phyloP scores from a whole-genome alignment of 805 yeast species.

The Saturnispora dispora region DNA sequence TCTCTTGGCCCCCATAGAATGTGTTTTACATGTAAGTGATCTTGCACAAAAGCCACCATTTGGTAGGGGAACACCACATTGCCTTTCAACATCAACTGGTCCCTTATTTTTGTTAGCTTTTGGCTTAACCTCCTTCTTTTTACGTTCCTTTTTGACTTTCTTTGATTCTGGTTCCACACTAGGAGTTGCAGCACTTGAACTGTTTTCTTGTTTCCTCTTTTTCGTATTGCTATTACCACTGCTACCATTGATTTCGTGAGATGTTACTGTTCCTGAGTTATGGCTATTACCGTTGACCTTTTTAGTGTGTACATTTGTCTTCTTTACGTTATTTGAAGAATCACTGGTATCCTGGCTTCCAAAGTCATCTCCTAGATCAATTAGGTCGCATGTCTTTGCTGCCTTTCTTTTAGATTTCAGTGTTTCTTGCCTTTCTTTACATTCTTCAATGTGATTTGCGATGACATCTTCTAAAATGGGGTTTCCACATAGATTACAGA shows the following conservation, averaged over 20 bases:
- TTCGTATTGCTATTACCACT: not conserved
- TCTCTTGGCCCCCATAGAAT: slow-evolving; percentile 96
- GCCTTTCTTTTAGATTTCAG: slow-evolving; percentile 11
- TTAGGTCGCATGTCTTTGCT: not conserved
- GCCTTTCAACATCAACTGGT: slow-evolving; percentile 85
- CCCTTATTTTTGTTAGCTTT: slow-evolving; percentile 55
- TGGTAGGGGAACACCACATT: slow-evolving; percentile 92
- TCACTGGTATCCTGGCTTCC: not conserved
- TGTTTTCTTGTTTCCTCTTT: not conserved
- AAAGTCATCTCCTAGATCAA: not conserved
- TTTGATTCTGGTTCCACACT: slow-evolving; percentile 13
- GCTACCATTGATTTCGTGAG: not conserved
- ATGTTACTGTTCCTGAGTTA: slow-evolving; percentile 5
- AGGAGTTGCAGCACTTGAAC: slow-evolving; percentile 15
- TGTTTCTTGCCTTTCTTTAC: slow-evolving; percentile 28
- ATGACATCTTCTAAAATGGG: slow-evolving; percentile 34
- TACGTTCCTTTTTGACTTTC: slow-evolving; percentile 12
- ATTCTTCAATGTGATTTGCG: slow-evolving; percentile 31
- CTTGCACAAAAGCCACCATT: slow-evolving; percentile 96
- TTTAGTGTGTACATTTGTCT: not conserved
- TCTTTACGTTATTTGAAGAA: not conserved
- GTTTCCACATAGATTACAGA: slow-evolving; percentile 39
- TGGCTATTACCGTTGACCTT: slow-evolving; percentile 11
- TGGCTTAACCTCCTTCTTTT: slow-evolving; percentile 24
- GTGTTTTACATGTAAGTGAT: slow-evolving; percentile 93